phyloP scores from a whole-genome alignment of 169 alveolate species.

The Plasmodium vinckei region DNA sequence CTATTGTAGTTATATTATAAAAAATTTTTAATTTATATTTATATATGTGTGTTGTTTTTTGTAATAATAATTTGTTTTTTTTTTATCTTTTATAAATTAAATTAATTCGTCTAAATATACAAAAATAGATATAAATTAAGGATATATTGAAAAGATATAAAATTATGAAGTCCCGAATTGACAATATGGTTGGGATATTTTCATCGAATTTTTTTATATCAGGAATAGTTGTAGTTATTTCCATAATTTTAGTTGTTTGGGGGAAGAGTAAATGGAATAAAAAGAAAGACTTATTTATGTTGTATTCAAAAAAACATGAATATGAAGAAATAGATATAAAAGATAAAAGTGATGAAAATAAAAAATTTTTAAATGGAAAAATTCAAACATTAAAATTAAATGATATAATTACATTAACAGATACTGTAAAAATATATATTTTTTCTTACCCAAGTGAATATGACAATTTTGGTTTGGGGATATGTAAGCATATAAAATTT shows the following conservation, averaged over 20 bases:
- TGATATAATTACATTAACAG: constrained; percentile 30
- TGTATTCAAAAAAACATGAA: constrained; percentile 39
- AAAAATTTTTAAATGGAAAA: constrained; percentile 31
- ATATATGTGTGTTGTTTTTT: background rate
- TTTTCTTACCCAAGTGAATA: constrained; percentile 67
- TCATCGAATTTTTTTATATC: no score
- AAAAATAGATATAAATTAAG: no score
- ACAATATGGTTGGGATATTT: no score
- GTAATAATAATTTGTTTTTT: background rate
- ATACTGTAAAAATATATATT: constrained; percentile 59
- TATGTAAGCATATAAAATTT: constrained; percentile 77
- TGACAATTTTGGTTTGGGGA: constrained; percentile 62
- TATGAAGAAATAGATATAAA: constrained; percentile 38
- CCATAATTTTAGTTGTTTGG: no score
- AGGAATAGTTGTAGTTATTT: no score
- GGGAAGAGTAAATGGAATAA: constrained; percentile 11
- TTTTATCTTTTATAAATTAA: background rate
- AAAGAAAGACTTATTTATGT: constrained; percentile 8
- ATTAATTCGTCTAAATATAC: no score
- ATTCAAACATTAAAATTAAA: constrained; percentile 17
- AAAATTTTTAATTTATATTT: background rate
- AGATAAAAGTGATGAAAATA: background rate
- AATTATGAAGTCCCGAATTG: no score
- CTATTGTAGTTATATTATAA: background rate
- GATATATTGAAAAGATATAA: no score